A percentile compares a stretch with the other conserved stretches of the same genome.
phyloP scores from a whole-genome alignment of 345 rosid species.

The Pugionium dolabratum region DNA sequence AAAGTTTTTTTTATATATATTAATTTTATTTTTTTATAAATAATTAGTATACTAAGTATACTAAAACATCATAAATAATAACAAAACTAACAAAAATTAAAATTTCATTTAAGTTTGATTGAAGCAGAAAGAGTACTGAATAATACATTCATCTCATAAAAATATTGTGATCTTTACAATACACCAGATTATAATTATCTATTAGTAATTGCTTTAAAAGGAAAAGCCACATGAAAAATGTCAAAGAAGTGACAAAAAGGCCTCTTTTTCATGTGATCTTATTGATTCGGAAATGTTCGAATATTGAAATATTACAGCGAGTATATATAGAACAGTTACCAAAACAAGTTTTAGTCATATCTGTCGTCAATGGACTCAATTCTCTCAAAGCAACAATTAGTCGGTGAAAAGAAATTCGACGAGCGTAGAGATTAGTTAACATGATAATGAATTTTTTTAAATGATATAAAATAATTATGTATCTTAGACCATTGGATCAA shows the following conservation, averaged over 20 bases:
- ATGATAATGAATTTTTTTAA: conserved; percentile 24
- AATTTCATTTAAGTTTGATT: no score
- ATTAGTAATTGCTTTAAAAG: conserved; percentile 5
- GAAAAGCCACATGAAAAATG: conserved; percentile 25
- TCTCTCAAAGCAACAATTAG: conserved; percentile 34
- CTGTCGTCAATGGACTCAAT: conserved; percentile 31
- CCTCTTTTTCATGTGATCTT: conserved; percentile 25
- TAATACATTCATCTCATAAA: not conserved
- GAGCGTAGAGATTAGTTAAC: conserved; percentile 19
- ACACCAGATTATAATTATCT: not conserved
- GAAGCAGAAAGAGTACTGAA: not conserved
- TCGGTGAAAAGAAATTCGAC: conserved; percentile 11
- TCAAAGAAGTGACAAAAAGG: conserved; percentile 28
- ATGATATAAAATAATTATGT: conserved; percentile 16
- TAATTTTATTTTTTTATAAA: no score
- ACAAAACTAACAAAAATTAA: no score
- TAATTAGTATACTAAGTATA: no score
- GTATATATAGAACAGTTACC: no score
- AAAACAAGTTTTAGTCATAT: not conserved
- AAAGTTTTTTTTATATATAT: no score
- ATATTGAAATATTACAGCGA: no score
- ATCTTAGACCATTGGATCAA: conserved; percentile 40
- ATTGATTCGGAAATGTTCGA: no score
- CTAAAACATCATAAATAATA: no score
- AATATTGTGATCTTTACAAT: not conserved